These are phyloP conservation scores for Arthrobotrys iridis DNA, from an alignment of 2,329 filamentous ascomycete species.

Conservation along the genomic window DNA sequence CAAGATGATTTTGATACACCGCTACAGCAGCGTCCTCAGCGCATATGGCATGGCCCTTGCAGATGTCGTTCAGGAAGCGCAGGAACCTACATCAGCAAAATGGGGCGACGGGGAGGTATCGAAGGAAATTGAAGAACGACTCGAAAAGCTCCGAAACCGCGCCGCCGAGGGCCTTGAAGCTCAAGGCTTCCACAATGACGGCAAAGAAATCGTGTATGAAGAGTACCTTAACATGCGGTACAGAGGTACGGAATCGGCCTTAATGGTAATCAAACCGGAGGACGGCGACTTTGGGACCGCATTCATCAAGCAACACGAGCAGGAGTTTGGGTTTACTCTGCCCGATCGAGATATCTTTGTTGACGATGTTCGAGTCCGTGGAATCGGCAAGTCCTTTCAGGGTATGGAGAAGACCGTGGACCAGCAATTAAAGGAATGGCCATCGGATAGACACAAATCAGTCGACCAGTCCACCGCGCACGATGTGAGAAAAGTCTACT, in stretches of 20 bases:
- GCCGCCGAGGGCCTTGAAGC: constrained; percentile 74
- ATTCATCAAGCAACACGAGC: constrained; percentile 86
- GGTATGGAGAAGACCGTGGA: constrained; percentile 84
- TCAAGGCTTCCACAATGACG: constrained; percentile 75
- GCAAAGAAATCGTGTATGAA: constrained; percentile 80
- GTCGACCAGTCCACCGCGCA: constrained; percentile 69
- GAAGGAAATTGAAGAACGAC: constrained; percentile 73
- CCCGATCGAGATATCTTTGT: constrained; percentile 86
- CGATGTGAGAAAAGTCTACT: constrained; percentile 77
- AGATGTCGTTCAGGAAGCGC: constrained; percentile 89
- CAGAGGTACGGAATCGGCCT: constrained; percentile 85
- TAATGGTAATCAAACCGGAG: constrained; percentile 84
- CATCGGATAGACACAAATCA: constrained; percentile 64
- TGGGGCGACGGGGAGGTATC: constrained; percentile 70
- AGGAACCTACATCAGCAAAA: constrained; percentile 76
- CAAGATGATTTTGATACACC: constrained; percentile 82
- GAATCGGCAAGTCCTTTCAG: constrained; percentile 87
- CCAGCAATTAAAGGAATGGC: constrained; percentile 77
- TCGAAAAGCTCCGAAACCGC: constrained; percentile 81
- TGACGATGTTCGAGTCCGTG: constrained; percentile 86
- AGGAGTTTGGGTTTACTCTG: constrained; percentile 92
- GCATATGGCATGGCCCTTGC: constrained; percentile 93
- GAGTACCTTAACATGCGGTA: constrained; percentile 96
- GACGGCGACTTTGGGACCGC: constrained; percentile 79
- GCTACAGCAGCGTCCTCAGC: constrained; percentile 87